Conservation (phyloP, 371 early-diverging fungal species). For the Thermomucor indicae-seudaticae region DNA sequence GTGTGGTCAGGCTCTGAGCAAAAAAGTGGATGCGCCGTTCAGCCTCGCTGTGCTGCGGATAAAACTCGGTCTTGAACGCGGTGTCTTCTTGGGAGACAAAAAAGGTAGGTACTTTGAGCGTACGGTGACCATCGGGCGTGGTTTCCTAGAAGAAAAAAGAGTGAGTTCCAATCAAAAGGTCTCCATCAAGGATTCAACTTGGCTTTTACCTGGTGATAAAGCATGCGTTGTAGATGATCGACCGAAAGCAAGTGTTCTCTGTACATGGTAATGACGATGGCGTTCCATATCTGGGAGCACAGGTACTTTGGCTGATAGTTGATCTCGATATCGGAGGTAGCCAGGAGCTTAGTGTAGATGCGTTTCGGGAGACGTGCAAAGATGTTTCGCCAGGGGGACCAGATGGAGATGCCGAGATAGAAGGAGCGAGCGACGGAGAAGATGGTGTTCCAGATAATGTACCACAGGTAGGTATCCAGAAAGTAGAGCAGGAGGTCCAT, state of each 20-base stretch:
- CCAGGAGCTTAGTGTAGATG: conserved; percentile 76
- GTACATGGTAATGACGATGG: conserved; percentile 85
- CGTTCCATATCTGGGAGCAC: conserved; percentile 87
- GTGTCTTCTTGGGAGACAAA: conserved; percentile 84
- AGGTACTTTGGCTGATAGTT: conserved; percentile 71
- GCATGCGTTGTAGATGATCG: conserved; percentile 72
- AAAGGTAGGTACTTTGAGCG: conserved; percentile 77
- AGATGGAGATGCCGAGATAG: conserved; percentile 79
- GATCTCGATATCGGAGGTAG: conserved; percentile 70
- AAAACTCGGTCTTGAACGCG: conserved; percentile 73
- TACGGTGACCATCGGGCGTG: conserved; percentile 61
- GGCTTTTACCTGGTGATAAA: conserved; percentile 70
- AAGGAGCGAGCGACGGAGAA: conserved; percentile 81
- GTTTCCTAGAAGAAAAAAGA: conserved; percentile 21
- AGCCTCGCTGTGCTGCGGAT: conserved; percentile 77
- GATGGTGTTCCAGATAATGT: conserved; percentile 81
- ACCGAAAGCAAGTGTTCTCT: conserved; percentile 80
- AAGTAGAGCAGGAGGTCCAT: conserved; percentile 80
- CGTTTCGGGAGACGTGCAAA: conserved; percentile 84
- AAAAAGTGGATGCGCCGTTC: conserved; percentile 86
- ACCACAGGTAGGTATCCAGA: conserved; percentile 91
- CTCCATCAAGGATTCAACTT: too few relatives aligned
- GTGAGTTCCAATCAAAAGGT: too few relatives aligned
- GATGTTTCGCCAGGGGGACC: conserved; percentile 87
- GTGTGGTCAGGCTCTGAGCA: conserved; percentile 84